Percentiles rank a stretch among this genome's conserved stretches.
phyloP scores from a whole-genome alignment of 208 protist species.

The Porcisia deanei region DNA sequence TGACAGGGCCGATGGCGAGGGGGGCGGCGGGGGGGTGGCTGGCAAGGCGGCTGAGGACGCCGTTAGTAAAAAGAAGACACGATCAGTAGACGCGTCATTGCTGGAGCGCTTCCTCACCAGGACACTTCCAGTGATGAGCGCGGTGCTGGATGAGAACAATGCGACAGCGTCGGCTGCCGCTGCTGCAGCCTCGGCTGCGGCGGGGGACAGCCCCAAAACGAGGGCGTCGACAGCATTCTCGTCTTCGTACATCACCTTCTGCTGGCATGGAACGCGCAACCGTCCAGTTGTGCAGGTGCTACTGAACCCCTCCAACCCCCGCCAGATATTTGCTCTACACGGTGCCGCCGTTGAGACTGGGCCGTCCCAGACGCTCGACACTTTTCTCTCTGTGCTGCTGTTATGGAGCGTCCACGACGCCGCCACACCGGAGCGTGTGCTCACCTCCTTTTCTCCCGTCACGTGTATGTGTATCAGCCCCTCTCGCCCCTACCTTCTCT shows the following conservation, averaged over 20 bases:
- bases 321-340: conserved; percentile 58
- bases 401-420: conserved; percentile 75
- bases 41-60: not conserved
- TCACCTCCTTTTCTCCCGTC: conserved; percentile 54
- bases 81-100: conserved; percentile 51
- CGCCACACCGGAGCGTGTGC: conserved; percentile 58
- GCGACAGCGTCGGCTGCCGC: conserved; percentile 16
- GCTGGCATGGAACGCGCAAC: conserved; percentile 46
- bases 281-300: conserved; percentile 53
- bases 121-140: conserved; percentile 68
- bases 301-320: conserved; percentile 46
- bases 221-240: conserved; percentile 64
- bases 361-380: conserved; percentile 45
- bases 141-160: conserved; percentile 71
- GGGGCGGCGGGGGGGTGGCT: conserved; percentile 4
- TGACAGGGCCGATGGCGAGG: conserved; percentile 1
- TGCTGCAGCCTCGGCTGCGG: not conserved
- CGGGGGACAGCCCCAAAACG: conserved; percentile 16
- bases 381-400: conserved; percentile 69
- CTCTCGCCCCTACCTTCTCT: conserved; percentile 58
- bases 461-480: conserved; percentile 67
- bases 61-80: conserved; percentile 1
- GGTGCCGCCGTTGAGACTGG: conserved; percentile 32
- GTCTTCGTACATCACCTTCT: conserved; percentile 48
- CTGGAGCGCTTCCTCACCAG: conserved; percentile 62